phyloP scores from a whole-genome alignment of 352 stramenopile genomes.

The Saprolegnia diclina region DNA sequence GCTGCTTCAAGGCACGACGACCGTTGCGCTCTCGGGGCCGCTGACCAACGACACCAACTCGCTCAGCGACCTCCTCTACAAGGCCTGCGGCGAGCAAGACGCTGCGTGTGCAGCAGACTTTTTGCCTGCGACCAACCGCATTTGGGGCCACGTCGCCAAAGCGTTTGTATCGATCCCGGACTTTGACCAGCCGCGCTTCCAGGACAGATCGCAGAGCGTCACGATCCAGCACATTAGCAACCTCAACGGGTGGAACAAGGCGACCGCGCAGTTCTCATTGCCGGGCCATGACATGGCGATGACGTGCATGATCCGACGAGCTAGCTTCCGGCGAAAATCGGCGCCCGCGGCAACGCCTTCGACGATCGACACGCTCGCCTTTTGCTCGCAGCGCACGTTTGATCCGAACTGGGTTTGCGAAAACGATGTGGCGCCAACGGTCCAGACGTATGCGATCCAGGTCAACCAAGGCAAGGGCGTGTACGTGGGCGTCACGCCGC shows the following conservation, averaged over 20 bases:
- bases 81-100: conserved; percentile 22
- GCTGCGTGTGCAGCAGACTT: conserved; percentile 24
- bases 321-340: conserved; percentile 19
- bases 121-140: conserved; percentile 22
- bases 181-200: conserved; percentile 30
- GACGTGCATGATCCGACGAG: conserved; percentile 28
- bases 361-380: conserved; percentile 29
- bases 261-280: conserved; percentile 27
- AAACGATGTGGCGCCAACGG: conserved; percentile 28
- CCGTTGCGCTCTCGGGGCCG: background rate
- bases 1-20: conserved; percentile 25
- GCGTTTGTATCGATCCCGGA: conserved; percentile 25
- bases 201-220: conserved; percentile 8
- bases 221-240: conserved; percentile 27
- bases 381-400: conserved; percentile 29
- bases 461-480: conserved; percentile 27
- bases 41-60: conserved; percentile 25
- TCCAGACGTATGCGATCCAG: conserved; percentile 29
- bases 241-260: conserved; percentile 28
- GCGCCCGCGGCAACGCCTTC: conserved; percentile 9
- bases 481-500: conserved; percentile 27
- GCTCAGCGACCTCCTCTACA: conserved; percentile 30
- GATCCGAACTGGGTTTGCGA: conserved; percentile 32
- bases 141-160: conserved; percentile 21
- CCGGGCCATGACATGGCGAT: conserved; percentile 21